Evolutionary conservation across 208 protist genomes (phyloP).

Genomic region (Jaenimonas drosophilae): DNA sequence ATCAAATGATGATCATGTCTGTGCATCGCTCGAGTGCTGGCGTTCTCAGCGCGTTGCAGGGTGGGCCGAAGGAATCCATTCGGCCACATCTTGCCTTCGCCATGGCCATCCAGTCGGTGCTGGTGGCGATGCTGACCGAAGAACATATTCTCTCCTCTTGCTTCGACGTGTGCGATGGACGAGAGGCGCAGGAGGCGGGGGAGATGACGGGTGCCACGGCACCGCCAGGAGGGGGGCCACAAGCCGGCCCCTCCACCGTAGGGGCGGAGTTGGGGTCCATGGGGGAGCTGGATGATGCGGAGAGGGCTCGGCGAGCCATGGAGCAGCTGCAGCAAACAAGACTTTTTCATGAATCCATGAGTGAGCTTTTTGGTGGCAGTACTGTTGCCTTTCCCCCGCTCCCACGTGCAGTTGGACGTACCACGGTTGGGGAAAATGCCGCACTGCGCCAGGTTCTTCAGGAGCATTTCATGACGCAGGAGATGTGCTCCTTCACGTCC

Average conservation of each 20-base stretch:
- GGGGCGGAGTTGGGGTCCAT: not conserved
- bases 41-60: not conserved
- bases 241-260: not conserved
- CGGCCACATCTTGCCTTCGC: conserved; percentile 72
- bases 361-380: conserved; percentile 68
- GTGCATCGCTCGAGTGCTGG: no score
- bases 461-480: conserved; percentile 29
- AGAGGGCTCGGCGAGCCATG: not conserved
- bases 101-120: conserved; percentile 56
- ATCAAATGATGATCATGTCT: no score
- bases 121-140: conserved; percentile 55
- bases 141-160: conserved; percentile 47
- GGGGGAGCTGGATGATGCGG: no score
- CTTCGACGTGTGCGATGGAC: conserved; percentile 45
- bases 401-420: not conserved
- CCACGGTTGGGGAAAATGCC: not conserved
- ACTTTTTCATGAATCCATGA: conserved; percentile 44
- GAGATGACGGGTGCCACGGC: not conserved
- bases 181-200: not conserved
- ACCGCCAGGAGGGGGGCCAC: no score
- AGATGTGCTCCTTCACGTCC: conserved; percentile 32
- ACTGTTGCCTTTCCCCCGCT: conserved; percentile 9
- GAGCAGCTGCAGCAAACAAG: conserved; percentile 5
- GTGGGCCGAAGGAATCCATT: conserved; percentile 3
- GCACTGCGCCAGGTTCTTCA: not conserved